These are phyloP conservation scores for Pseudocercospora cruenta DNA, from an alignment of 2,329 filamentous ascomycete genomes.

Conservation along the genomic window DNA sequence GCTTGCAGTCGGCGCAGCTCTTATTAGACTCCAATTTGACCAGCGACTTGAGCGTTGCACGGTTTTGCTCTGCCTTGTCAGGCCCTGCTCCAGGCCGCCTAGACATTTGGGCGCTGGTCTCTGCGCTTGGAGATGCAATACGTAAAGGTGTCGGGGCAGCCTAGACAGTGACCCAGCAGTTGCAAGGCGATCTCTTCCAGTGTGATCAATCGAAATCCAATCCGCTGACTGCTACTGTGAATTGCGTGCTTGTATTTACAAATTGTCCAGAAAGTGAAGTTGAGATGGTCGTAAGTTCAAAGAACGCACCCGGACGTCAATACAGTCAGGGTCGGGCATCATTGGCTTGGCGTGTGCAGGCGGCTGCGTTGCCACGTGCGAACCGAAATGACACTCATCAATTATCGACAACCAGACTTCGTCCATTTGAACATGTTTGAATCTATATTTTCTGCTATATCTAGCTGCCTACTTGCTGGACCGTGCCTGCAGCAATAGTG, in stretches of 20 bases:
- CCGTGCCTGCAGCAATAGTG: constrained; percentile 83
- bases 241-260: not conserved
- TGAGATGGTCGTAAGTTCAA: not conserved
- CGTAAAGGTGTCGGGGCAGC: not conserved
- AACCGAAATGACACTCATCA: not conserved
- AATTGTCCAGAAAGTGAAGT: not conserved
- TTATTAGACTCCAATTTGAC: constrained; percentile 96
- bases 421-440: not conserved
- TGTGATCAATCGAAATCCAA: not conserved
- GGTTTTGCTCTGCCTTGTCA: constrained; percentile 90
- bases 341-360: not conserved
- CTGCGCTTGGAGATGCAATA: not conserved
- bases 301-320: not conserved
- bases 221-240: not conserved
- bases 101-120: constrained; percentile 62
- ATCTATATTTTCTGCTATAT: not conserved
- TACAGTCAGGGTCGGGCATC: not conserved
- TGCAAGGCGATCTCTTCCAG: not conserved
- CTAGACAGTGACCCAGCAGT: not conserved
- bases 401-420: not conserved
- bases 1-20: constrained; percentile 96
- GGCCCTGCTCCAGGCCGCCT: constrained; percentile 75
- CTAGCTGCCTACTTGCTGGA: constrained; percentile 51
- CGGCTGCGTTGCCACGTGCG: not conserved
- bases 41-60: constrained; percentile 89